Conservation (phyloP, 2,329 filamentous ascomycete genomes). For the Chaetomiaceae sp. region DNA sequence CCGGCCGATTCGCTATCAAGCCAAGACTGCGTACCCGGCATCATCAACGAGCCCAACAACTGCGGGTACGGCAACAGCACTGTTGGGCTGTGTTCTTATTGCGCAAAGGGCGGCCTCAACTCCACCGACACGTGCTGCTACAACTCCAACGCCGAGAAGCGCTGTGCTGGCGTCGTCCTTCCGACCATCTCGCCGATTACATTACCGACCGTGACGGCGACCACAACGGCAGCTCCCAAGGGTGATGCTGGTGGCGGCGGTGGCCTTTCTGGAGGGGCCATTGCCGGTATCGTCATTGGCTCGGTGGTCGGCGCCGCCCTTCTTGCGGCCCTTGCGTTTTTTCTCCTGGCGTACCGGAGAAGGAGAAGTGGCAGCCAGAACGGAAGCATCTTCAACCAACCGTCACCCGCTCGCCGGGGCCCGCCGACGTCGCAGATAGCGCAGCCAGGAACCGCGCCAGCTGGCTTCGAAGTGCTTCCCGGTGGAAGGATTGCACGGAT, state of each 20-base stretch:
- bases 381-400: slow-evolving; percentile 82
- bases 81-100: slow-evolving; percentile 80
- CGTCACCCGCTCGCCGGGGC: slow-evolving; percentile 60
- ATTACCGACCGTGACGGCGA: slow-evolving; percentile 44
- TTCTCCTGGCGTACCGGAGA: slow-evolving; percentile 57
- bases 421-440: slow-evolving; percentile 36
- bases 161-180: slow-evolving; percentile 70
- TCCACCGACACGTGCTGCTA: slow-evolving; percentile 94
- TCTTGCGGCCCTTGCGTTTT: slow-evolving; percentile 49
- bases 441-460: slow-evolving; percentile 31
- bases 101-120: slow-evolving; percentile 74
- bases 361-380: slow-evolving; percentile 55
- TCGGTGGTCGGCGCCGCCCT: slow-evolving; percentile 60
- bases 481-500: slow-evolving; percentile 90
- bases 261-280: slow-evolving; percentile 70
- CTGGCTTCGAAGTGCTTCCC: slow-evolving; percentile 68
- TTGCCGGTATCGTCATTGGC: slow-evolving; percentile 86
- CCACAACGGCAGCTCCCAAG: slow-evolving; percentile 37
- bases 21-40: slow-evolving; percentile 68
- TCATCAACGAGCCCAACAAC: slow-evolving; percentile 74
- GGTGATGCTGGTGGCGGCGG: slow-evolving; percentile 32
- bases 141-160: slow-evolving; percentile 65
- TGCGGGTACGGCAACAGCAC: slow-evolving; percentile 74
- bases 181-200: slow-evolving; percentile 67
- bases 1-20: slow-evolving; percentile 71